Base-by-base conservation (phyloP, 192 early-diverging fungal species). In the Chytriomyces hyalinus region DNA sequence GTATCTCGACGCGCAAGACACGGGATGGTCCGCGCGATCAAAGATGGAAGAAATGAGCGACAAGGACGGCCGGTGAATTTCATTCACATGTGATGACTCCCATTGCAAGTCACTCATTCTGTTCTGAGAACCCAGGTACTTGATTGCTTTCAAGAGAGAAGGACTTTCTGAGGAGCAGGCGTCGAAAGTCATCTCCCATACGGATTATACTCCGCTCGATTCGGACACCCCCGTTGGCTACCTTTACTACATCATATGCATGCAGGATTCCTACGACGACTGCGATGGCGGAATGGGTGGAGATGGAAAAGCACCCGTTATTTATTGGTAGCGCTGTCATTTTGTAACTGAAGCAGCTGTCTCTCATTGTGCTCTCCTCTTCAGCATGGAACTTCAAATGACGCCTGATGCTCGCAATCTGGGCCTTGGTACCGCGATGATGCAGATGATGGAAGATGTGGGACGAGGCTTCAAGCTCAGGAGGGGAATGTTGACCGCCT, bases 331-430 rank as follows among this genome's bases (percentile, higher is more conserved):
- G 24, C 80, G 24, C 57, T 57, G 36, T 67, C 11, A 53, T 45
- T 15, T 24, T 13, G 22, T 47, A 44, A 6, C 48, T 17, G 8
- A 65, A 65, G 67, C 46, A 49, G 8, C 43, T 49, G 44, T 74
- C 28, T 64, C 61, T 57, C 8, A 15, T 17, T 36, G 64, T 7
- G 36, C n/a, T 28, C 4, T 26, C 24, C 24, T 26, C 24, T 26
- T 26, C 78, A 92, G 91, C 72, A 90, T 88, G 75, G 91, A 92
- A 82, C 82, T 92, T 6, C 91, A 92, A 69, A 51, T 92, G 17
- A 70, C 77, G 1, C 69, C 80, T 50, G 74, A 72, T 26, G 83
- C 75, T 47, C 81, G 84, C 26, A 77, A 84, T 20, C 61, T 79
- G 57, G 90, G 91, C 10, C 75, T 92, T 17, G 91, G 91, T 22